Evolutionary conservation across 2,329 filamentous ascomycete genomes (phyloP), one percentile per base, ranked within the genome.

Genomic region (Ascochyta koolunga): DNA sequence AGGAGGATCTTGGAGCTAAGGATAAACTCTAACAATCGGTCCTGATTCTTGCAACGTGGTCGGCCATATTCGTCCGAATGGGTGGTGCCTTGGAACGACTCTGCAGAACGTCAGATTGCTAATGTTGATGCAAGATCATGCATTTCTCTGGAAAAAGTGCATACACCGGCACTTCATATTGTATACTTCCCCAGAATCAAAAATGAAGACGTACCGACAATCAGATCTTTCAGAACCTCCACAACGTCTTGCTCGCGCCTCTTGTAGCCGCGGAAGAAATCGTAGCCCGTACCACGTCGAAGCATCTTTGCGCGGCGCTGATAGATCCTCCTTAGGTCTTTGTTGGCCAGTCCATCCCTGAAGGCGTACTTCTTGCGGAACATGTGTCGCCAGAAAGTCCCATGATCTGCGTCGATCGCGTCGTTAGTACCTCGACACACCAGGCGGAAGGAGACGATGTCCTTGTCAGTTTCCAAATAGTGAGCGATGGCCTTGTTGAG

Each of bases 341-440:
- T 41, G 46, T 74, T 72, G 38, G 66, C 36, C 22, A 40, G 46
- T 42, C 59, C 54, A 0, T 54, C 31, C 4, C 55, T 57, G 42
- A 60, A 51, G 27, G 82, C 81, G 58, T 77, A 84, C 22, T 51
- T 68, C 19, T 67, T 50, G 13, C 71, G 63, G 59, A 80, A 84
- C 16, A 70, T 73, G 32, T 64, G 58, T 31, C 78, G 76, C 82
- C 82, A 84, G 62, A 83, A 79, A 6, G 75, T 77, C 21, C 60
- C 50, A 9, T 71, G 60, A 36, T 77, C 73, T 5, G 67, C 72
- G 25, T 78, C 71, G 47, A 82, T 65, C 6, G 78, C 74, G 57
- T 71, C 48, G 29, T 70, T 64, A 0, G 77, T 76, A 3, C 59
- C 61, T 7, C 61, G 66, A 67, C 80, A 82, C 18, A 77, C 59